Base-by-base conservation (phyloP, 768 basidiomycete species). In the Sporobolomyces phaffii region DNA sequence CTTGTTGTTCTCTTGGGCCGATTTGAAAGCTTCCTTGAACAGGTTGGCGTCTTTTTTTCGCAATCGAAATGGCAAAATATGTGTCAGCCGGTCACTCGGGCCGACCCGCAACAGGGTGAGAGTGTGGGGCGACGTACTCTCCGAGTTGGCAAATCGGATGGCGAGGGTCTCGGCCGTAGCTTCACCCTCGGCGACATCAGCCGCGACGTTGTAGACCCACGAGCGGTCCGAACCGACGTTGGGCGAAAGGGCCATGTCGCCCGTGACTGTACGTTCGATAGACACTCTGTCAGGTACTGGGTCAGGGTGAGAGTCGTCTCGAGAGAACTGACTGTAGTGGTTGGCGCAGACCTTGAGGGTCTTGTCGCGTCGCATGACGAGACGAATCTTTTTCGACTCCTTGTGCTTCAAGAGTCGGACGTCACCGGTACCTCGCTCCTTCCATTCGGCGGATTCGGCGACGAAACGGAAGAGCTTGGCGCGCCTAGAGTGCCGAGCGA, bases 321-420 rank as follows among this genome's bases (percentile, higher is more conserved):
- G n/a, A 51, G 28, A 15, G 11, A 79, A n/a, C 82, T 80, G 75
- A 97, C 96, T 86, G 72, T 85, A 80, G 80, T 98, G 96, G 82
- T 99, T 99, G 64, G 96, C 96, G 80, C 96, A 98, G 80, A 98
- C 93, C 80, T 99, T 98, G 80, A 91, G 83, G 52, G 96, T 99
- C 86, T 97, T 97, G 84, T 99, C 96, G 79, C 96, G 89, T 81
- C 94, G 84, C 96, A 99, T 99, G 78, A 99, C 91, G 69, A 99
- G 84, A 69, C 96, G 85, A 76, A 94, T 83, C 80, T 93, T 97
- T 82, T 87, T 86, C 54, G 87, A 87, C 76, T 85, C 85, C 79
- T 88, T 91, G 82, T 96, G 90, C 74, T 85, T 81, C 70, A 99
- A 85, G 62, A 99, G 83, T 77, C 91, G 88, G 72, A 91, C 92